Conservation (phyloP, 2,329 filamentous ascomycete genomes). For the Penicillium griseofulvum region DNA sequence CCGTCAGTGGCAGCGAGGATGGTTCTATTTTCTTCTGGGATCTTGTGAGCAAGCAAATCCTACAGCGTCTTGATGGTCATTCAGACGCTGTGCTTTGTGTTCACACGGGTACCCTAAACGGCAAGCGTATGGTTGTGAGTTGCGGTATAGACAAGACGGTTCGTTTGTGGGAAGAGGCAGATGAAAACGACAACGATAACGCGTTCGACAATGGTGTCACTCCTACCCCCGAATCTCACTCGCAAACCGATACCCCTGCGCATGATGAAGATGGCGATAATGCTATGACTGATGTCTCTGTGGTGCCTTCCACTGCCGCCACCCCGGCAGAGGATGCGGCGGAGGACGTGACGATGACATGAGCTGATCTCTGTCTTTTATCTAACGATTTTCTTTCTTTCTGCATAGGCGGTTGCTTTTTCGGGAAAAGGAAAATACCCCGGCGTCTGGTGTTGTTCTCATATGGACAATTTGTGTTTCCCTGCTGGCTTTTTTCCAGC, state of each 20-base stretch:
- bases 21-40: conserved; percentile 87
- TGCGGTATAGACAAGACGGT: conserved; percentile 63
- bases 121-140: conserved; percentile 55
- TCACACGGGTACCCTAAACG: conserved; percentile 55
- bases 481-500: not conserved
- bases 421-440: conserved; percentile 11
- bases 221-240: not conserved
- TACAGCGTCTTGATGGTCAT: conserved; percentile 64
- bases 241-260: not conserved
- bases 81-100: conserved; percentile 60
- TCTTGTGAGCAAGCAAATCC: conserved; percentile 75
- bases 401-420: conserved; percentile 10
- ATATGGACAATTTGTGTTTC: conserved; percentile 4
- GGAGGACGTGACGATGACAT: conserved; percentile 16
- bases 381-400: conserved; percentile 7
- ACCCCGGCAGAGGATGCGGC: conserved; percentile 20
- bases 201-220: not conserved
- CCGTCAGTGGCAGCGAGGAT: conserved; percentile 83
- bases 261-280: conserved; percentile 16
- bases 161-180: conserved; percentile 57
- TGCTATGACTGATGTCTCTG: conserved; percentile 18
- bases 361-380: not conserved
- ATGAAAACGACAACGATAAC: conserved; percentile 1
- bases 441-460: conserved; percentile 8
- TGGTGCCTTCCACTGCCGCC: conserved; percentile 7